Base-by-base conservation (phyloP, 2,329 filamentous ascomycete species). In the Pseudogymnoascus sp. region DNA sequence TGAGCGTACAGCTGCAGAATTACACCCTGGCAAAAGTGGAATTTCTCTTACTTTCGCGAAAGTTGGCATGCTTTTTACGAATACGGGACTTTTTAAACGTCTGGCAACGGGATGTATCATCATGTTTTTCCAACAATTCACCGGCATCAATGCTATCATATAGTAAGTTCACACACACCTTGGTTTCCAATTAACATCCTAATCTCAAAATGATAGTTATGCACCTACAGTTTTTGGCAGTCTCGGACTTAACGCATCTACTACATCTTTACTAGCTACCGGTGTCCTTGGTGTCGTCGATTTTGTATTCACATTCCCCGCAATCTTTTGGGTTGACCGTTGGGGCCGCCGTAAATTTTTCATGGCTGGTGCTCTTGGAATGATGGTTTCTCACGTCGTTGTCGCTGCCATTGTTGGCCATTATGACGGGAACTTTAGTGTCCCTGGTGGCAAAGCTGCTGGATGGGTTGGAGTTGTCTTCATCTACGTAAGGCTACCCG, bases 281-380 rank as follows among this genome's bases (percentile, higher is more conserved):
- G 88, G 87, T 4, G 87, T 90, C 0, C 86, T 88, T 4, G 87
- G 87, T 5, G 85, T 90, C 51, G 82, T 85, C 65, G 87, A 88
- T 81, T 86, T 88, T 67, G 68, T 89, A 64, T 81, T 82, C 21
- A 89, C 87, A 0, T 81, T 89, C 34, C 85, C 86, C 0, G 82
- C 85, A 0, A 84, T 89, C 2, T 75, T 88, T 6, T 88, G 81
- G 72, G 81, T 89, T 64, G 86, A 89, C 71, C 80, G 82, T 31
- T 75, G 84, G 8, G 86, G 86, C 3, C 80, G 86, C 10, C 85
- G 85, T 69, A 83, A 84, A 0, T 79, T 87, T 0, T 77, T 89
- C 1, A 79, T 83, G 4, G 76, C 84, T 23, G 87, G 89, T 16
- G 86, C 86, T 1, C 77, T 89, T 23, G 87, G 86, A 14, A 91